Base-by-base conservation (phyloP, 768 basidiomycete species). In the Lentinula sp. region DNA sequence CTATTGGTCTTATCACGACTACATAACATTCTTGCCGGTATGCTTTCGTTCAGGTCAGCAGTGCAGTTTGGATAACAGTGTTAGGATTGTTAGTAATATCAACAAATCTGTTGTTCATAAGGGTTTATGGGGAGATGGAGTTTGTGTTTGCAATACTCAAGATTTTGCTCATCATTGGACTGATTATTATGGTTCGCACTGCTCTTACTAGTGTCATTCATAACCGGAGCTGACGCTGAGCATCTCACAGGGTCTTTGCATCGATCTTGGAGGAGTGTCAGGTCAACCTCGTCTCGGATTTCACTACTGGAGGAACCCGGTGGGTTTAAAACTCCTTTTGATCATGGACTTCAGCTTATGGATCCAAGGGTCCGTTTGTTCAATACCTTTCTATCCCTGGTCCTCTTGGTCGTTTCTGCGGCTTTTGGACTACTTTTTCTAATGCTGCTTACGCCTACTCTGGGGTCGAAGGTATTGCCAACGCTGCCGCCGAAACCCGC, bases 361-460 rank as follows among this genome's bases (percentile, higher is more conserved):
- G 50, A 6, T n/a, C 15, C 9, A 7, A 18, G 57, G 54, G 16
- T 46, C 62, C n/a, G 7, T 65, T 35, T 52, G 55, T 41, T 49
- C 62, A 57, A 61, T 66, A 53, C 32, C 61, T 65, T 32, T 10
- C 39, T 13, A 62, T 62, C 39, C 28, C 57, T 33, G 43, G 43
- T 16, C n/a, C 55, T 9, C 48, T 55, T 16, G 84, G 83, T 70
- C 76, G 70, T 65, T 85, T 74, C 82, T 85, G 37, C 80, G 90
- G 57, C 49, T 79, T 75, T 56, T 76, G 72, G 73, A 71, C 72
- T 10, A 73, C 70, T 4, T 53, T 60, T 13, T 53, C 53, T 16
- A 61, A 70, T 35, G 75, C 75, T 16, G 83, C 81, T 2, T 90
- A 86, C 76, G 85, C 87, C 1, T 85, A 84, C 73, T 79, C 82